These are phyloP conservation scores for Paxillus involutus DNA, from an alignment of 768 basidiomycete species.

Conservation along the genomic window DNA sequence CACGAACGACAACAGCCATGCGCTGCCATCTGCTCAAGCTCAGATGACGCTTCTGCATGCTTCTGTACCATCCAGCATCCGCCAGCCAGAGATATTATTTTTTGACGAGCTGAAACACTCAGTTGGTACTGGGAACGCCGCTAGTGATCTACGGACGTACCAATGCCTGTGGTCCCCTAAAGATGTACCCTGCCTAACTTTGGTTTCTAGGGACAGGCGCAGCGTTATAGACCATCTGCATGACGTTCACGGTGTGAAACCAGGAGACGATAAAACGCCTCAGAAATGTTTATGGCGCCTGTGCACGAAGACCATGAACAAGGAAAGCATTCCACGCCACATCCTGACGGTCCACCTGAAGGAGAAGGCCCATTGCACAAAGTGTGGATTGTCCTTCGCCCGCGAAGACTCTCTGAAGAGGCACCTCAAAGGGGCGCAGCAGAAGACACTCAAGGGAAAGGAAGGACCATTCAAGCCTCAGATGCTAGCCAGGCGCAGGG, in stretches of 20 bases:
- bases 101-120: no score
- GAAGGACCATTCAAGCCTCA: no score
- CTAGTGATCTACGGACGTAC: not conserved
- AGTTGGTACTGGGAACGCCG: no score
- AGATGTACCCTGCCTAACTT: constrained; percentile 2
- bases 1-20: no score
- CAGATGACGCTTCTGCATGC: no score
- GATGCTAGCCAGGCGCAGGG: no score
- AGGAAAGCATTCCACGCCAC: constrained; percentile 29
- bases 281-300: constrained; percentile 18
- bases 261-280: constrained; percentile 16
- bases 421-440: constrained; percentile 17
- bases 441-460: not conserved
- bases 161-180: constrained; percentile 14
- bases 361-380: constrained; percentile 8
- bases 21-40: no score
- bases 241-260: constrained; percentile 4
- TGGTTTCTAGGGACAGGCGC: constrained; percentile 10
- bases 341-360: constrained; percentile 26
- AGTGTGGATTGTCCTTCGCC: constrained; percentile 23
- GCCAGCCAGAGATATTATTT: no score
- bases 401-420: constrained; percentile 30
- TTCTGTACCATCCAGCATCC: no score
- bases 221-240: constrained; percentile 19
- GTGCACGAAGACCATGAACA: constrained; percentile 22